A percentile compares a stretch with the other conserved stretches of the same genome.
Conservation (phyloP, 2,329 filamentous ascomycete genomes). For the Alternaria postmessia region DNA sequence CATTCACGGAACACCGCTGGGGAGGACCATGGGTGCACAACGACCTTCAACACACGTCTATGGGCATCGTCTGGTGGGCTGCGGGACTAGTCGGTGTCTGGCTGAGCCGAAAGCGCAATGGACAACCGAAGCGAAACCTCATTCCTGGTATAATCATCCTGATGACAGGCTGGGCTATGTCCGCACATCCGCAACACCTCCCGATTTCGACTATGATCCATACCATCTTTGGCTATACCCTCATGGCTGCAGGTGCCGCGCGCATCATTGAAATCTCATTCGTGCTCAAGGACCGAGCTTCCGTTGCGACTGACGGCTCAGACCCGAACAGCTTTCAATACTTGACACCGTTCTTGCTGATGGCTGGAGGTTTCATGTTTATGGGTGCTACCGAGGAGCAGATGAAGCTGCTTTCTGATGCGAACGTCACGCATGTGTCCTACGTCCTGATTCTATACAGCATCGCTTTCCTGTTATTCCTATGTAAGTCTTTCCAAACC, state of each 20-base stretch:
- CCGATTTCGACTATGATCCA: conserved; percentile 89
- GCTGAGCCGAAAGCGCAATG: conserved; percentile 84
- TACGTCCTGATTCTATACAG: conserved; percentile 94
- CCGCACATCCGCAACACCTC: conserved; percentile 83
- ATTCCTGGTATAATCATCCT: conserved; percentile 91
- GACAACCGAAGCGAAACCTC: conserved; percentile 88
- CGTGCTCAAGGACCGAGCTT: conserved; percentile 75
- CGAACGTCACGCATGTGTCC: conserved; percentile 84
- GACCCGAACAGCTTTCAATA: conserved; percentile 78
- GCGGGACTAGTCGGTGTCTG: conserved; percentile 91
- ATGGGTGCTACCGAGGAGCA: conserved; percentile 98
- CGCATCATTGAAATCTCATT: conserved; percentile 93
- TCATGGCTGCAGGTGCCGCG: conserved; percentile 87
- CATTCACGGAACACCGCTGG: conserved; percentile 97
- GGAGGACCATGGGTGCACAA: conserved; percentile 88
- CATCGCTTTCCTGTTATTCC: conserved; percentile 86
- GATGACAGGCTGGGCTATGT: conserved; percentile 96
- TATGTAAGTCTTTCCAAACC: conserved; percentile 64
- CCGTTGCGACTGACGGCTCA: conserved; percentile 70
- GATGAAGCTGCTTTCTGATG: conserved; percentile 77
- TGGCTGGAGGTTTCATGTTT: conserved; percentile 92
- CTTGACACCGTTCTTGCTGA: conserved; percentile 77
- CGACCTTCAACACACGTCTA: conserved; percentile 97
- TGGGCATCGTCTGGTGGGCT: conserved; percentile 99
- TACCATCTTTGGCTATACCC: conserved; percentile 87